These are phyloP conservation scores for Hymenoscyphus fructigenus DNA, from an alignment of 2,329 filamentous ascomycete genomes.

Conservation along the genomic window DNA sequence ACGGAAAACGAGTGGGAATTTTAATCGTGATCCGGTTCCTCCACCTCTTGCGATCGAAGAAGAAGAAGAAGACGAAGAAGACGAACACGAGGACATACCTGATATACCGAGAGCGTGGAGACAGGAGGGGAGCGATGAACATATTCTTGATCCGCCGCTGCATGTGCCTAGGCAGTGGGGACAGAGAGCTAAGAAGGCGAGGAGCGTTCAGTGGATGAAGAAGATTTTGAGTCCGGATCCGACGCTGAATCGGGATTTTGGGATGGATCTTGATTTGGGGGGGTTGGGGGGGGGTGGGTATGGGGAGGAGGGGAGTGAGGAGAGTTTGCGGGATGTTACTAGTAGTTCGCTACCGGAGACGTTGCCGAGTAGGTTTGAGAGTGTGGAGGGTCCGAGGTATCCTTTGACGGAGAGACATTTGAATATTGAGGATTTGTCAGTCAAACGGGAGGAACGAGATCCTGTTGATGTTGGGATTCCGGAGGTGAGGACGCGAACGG, in stretches of 20 bases:
- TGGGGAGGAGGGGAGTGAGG: background rate
- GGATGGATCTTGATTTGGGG: background rate
- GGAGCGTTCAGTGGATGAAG: conserved; percentile 17
- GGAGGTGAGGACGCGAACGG: background rate
- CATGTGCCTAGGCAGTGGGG: conserved; percentile 25
- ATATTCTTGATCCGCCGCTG: conserved; percentile 25
- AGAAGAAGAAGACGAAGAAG: background rate
- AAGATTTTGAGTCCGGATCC: conserved; percentile 26
- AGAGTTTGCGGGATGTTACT: background rate
- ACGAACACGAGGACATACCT: background rate
- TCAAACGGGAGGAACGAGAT: background rate
- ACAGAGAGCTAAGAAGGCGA: conserved; percentile 18
- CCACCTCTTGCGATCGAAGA: background rate
- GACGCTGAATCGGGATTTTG: conserved; percentile 17
- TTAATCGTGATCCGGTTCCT: background rate
- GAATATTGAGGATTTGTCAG: background rate
- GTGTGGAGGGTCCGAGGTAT: background rate
- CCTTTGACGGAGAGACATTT: background rate
- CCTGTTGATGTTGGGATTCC: background rate
- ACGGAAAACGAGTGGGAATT: background rate
- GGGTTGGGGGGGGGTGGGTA: background rate
- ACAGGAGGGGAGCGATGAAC: background rate
- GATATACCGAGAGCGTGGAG: background rate
- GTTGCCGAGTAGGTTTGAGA: background rate
- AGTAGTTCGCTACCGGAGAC: background rate